Evolutionary conservation across 2,329 filamentous ascomycete species (phyloP), one percentile per base, ranked within the genome.

Genomic region (Cyclaneusma minus): DNA sequence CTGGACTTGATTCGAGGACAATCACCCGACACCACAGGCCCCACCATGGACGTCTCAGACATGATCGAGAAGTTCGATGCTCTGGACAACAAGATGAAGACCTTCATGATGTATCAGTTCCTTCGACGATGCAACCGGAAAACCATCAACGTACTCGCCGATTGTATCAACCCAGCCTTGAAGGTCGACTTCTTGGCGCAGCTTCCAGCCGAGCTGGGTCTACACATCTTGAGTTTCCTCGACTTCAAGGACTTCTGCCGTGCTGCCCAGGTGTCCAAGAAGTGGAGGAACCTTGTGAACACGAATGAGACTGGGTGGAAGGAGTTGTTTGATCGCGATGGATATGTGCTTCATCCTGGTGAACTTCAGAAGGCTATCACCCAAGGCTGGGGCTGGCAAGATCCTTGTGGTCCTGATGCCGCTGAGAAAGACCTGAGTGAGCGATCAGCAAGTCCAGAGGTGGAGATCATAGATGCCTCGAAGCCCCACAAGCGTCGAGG

Each of bases 341-440:
- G 83, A 0, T 94, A 81, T 49, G 58, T 58, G 15, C 58, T 98
- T 2, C 75, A 83, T 0, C 61, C 74, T 1, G 82, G 81, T 11
- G 89, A 98, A 50, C 61, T 98, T 13, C 73, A 82, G 36, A 75
- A 76, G 39, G 85, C 89, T 16, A 84, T 95, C 29, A 60, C 62
- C 21, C 82, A 95, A 56, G 89, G 89, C 9, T 98, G 89, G 89
- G 89, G 85, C 9, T 98, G 89, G 84, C 89, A 98, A 48, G 82
- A 87, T 45, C 82, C 85, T 1, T 67, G 71, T 29, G 79, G 78
- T 0, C 51, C 63, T 4, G 68, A 80, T 28, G 82, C 79, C 13
- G 82, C 66, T 29, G 89, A 98, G 50, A 65, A 69, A 31, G 85
- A 98, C 45, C 52, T 94, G 25, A 82, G 80, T 49, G 62, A 47